Base-by-base conservation (phyloP, 2,329 filamentous ascomycete species). In the Fusarium proliferatum region DNA sequence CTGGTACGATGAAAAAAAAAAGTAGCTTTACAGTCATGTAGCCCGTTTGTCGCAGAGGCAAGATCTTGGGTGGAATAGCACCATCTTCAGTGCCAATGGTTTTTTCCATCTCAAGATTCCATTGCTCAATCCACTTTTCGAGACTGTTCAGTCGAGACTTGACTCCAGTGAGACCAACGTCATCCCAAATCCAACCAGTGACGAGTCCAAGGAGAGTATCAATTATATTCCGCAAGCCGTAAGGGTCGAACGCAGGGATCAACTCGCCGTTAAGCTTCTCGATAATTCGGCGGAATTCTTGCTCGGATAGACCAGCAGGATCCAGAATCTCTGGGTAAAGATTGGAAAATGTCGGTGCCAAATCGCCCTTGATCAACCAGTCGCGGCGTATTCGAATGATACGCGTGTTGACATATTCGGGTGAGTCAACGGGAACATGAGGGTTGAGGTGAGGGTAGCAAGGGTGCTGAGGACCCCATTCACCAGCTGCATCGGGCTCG, bases 241-340 rank as follows among this genome's bases (percentile, higher is more conserved):
- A 95, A 0, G 96, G 96, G 78, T 93, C 90, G 81, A 97, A 98
- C 0, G 92, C 91, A n/a, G 88, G 88, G 43, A 92, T 85, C 21
- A 98, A 84, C 72, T 94, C 91, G 17, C 88, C 84, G 79, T 99
- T 99, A 61, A 98, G 87, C 78, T 91, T 93, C 67, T 95, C 91
- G 62, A 99, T 90, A 36, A 98, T 85, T 16, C 87, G 87, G 7
- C 96, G 90, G 79, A 99, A 99, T 77, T 97, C 94, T 67, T 92
- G 91, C 81, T 99, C 96, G 2, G 90, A 88, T 48, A 99, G 84
- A 38, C 95, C 90, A 1, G 90, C 90, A 1, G 95, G 94, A 74
- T 98, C 95, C 12, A 99, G 86, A 65, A 99, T 97, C 80, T 99
- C 96, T 0, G 96, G 96, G 78, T 99, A 99, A 6, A 98, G 86